A percentile compares a stretch with the other conserved stretches of the same genome.
Conservation (phyloP, 2,329 filamentous ascomycete species). For the Scedosporium dehoogii region DNA sequence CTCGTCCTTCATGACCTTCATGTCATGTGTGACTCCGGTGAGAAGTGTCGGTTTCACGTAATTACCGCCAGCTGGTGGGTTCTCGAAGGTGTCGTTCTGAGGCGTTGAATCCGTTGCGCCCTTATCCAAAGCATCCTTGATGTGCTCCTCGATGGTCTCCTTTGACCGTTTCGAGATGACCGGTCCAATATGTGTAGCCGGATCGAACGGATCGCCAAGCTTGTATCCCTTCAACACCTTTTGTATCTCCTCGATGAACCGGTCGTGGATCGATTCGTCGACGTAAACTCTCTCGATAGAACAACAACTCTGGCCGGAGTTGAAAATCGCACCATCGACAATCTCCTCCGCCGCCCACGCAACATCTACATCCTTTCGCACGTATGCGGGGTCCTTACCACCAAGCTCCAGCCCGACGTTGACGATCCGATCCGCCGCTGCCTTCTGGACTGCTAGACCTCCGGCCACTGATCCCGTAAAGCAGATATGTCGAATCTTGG, state of each 20-base stretch:
- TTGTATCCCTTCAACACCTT: slow-evolving; percentile 73
- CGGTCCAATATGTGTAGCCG: slow-evolving; percentile 73
- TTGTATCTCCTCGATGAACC: slow-evolving; percentile 70
- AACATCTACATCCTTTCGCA: slow-evolving; percentile 76
- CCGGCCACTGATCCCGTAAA: slow-evolving; percentile 91
- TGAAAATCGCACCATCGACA: slow-evolving; percentile 92
- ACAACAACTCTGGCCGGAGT: slow-evolving; percentile 97
- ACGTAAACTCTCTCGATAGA: slow-evolving; percentile 89
- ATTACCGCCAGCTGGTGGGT: slow-evolving; percentile 68
- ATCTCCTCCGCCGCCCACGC: slow-evolving; percentile 90
- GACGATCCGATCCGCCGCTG: slow-evolving; percentile 74
- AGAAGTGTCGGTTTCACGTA: slow-evolving; percentile 82
- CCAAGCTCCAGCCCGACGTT: slow-evolving; percentile 85
- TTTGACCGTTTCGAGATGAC: slow-evolving; percentile 76
- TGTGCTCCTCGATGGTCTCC: slow-evolving; percentile 65
- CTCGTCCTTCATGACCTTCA: slow-evolving; percentile 87
- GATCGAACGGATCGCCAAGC: slow-evolving; percentile 78
- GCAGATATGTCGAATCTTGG: slow-evolving; percentile 70
- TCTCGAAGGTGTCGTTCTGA: slow-evolving; percentile 65
- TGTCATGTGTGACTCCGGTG: slow-evolving; percentile 67
- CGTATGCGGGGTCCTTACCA: slow-evolving; percentile 89
- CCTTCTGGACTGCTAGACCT: slow-evolving; percentile 75
- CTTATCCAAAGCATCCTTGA: slow-evolving; percentile 72
- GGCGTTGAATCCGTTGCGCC: slow-evolving; percentile 81
- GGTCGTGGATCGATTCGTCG: slow-evolving; percentile 71